These are phyloP conservation scores for Crithidia thermophila DNA, from an alignment of 208 protist genomes.

Conservation along the genomic window DNA sequence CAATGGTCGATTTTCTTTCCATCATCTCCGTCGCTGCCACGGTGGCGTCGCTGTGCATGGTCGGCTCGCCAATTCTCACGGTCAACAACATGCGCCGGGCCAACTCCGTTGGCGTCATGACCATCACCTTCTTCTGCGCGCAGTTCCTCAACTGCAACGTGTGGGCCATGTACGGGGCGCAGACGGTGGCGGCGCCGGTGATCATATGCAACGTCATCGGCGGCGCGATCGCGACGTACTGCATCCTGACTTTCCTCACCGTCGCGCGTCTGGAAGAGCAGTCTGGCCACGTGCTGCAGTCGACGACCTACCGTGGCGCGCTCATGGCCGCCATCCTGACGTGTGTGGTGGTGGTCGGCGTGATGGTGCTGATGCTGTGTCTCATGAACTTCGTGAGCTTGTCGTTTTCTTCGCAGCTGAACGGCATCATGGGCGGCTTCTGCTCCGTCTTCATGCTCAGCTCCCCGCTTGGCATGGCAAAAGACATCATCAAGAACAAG, in stretches of 20 bases:
- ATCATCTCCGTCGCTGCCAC: slow-evolving; percentile 49
- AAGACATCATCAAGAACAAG: slow-evolving; percentile 58
- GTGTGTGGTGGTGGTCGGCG: slow-evolving; percentile 10
- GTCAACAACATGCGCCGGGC: slow-evolving; percentile 43
- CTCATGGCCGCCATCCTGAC: slow-evolving; percentile 18
- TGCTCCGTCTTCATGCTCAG: slow-evolving; percentile 68
- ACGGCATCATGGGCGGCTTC: slow-evolving; percentile 51
- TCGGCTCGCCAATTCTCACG: slow-evolving; percentile 55
- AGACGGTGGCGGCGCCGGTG: slow-evolving; percentile 31
- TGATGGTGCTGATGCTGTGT: slow-evolving; percentile 44
- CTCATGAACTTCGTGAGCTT: slow-evolving; percentile 33
- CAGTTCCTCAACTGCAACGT: slow-evolving; percentile 64
- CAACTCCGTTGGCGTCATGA: slow-evolving; percentile 50
- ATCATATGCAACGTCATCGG: slow-evolving; percentile 61
- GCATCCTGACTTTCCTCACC: slow-evolving; percentile 56
- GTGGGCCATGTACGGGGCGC: slow-evolving; percentile 67
- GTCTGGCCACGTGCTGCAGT: slow-evolving; percentile 33
- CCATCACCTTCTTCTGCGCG: slow-evolving; percentile 71
- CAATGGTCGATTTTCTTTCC: slow-evolving; percentile 35
- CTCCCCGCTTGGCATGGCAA: slow-evolving; percentile 59
- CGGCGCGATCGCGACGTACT: slow-evolving; percentile 52
- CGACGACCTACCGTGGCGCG: slow-evolving; percentile 45
- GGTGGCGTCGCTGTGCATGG: slow-evolving; percentile 52
- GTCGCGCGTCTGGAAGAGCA: slow-evolving; percentile 55
- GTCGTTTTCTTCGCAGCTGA: slow-evolving; percentile 30